These are phyloP conservation scores for Apium graveolens DNA, from an alignment of 129 eudicot genomes.

Conservation along the genomic window DNA sequence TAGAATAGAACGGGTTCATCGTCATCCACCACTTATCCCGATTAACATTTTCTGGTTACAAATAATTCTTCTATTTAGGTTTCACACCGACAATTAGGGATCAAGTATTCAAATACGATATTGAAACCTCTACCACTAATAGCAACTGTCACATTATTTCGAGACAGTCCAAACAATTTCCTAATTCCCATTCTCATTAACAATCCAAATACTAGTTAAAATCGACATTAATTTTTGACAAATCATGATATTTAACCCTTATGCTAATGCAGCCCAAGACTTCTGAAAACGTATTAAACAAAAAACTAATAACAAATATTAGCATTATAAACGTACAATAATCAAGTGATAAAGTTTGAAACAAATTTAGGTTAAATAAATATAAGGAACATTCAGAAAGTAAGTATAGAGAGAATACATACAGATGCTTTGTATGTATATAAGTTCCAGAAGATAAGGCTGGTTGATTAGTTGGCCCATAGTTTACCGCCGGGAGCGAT, in stretches of 20 bases:
- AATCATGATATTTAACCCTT: background rate
- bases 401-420: background rate
- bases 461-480: background rate
- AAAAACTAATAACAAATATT: background rate
- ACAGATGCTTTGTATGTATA: background rate
- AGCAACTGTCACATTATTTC: too few species aligned
- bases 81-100: background rate
- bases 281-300: too few species aligned
- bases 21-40: too few species aligned
- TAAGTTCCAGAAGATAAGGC: too few species aligned
- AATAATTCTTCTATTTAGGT: background rate
- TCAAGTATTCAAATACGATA: too few species aligned
- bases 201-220: background rate
- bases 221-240: background rate
- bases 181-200: background rate
- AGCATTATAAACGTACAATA: background rate
- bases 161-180: background rate
- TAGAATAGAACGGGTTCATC: too few species aligned
- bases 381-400: too few species aligned
- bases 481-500: background rate
- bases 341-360: background rate
- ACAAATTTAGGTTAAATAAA: background rate
- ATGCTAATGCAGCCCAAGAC: background rate
- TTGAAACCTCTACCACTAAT: too few species aligned
- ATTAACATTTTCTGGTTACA: background rate